Evolutionary conservation across 148 eudicot genomes (phyloP).

Genomic region (Rhododendron henanense): DNA sequence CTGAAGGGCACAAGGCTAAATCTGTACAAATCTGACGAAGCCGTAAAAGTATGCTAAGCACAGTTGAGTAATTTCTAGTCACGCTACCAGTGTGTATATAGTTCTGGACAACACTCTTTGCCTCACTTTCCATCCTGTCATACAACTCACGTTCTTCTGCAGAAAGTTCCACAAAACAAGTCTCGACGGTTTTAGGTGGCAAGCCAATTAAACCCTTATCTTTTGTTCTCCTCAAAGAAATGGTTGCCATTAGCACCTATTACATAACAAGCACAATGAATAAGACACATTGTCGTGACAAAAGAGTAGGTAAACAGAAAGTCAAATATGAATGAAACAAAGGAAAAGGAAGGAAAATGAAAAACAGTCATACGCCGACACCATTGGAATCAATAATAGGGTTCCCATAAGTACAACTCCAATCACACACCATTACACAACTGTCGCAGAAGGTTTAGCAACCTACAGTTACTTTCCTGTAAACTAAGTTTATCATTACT

Average conservation of each 20-base stretch:
- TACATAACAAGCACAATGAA: not conserved
- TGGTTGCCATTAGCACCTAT: slow-evolving; percentile 77
- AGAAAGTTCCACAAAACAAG: slow-evolving; percentile 65
- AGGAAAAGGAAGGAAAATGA: not conserved
- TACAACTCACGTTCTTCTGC: slow-evolving; percentile 77
- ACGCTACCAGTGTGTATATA: slow-evolving; percentile 51
- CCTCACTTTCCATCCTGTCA: slow-evolving; percentile 87
- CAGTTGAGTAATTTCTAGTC: slow-evolving; percentile 60
- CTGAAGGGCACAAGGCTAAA: slow-evolving; percentile 78
- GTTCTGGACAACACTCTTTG: slow-evolving; percentile 53
- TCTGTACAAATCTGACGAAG: slow-evolving; percentile 91
- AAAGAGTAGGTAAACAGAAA: not conserved
- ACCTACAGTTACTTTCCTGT: not conserved
- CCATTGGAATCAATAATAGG: not conserved
- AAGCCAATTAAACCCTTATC: slow-evolving; percentile 60
- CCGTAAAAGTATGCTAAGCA: slow-evolving; percentile 72
- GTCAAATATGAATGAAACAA: not conserved
- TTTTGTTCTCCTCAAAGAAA: slow-evolving; percentile 90
- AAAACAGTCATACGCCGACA: not conserved
- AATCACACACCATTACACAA: not conserved
- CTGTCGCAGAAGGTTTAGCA: not conserved
- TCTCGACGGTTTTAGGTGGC: slow-evolving; percentile 66
- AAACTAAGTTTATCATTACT: not conserved
- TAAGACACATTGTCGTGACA: not conserved
- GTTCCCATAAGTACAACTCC: not conserved